A percentile compares a stretch with the other conserved stretches of the same genome.
Conservation (phyloP, 2,329 filamentous ascomycete species). For the Aspergillus pseudoglaucus region DNA sequence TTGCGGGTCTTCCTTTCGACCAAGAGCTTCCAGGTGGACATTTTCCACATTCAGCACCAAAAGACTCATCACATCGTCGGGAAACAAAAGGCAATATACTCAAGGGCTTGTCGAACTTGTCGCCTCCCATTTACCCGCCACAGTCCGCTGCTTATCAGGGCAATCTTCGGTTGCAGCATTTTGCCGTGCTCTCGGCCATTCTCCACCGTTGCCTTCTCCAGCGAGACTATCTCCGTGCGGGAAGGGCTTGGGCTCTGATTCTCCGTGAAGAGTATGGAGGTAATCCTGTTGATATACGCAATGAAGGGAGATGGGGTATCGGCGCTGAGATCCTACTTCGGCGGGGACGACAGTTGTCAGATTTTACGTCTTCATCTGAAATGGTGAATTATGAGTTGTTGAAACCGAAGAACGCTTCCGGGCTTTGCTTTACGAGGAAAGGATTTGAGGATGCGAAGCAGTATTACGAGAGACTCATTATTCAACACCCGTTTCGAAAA, state of each 20-base stretch:
- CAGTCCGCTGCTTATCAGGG: constrained; percentile 24
- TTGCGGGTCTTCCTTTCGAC: constrained; percentile 35
- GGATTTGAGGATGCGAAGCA: constrained; percentile 54
- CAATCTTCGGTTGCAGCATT: constrained; percentile 46
- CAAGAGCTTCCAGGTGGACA: constrained; percentile 32
- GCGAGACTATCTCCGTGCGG: constrained; percentile 65
- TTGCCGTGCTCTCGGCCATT: constrained; percentile 61
- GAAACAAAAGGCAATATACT: constrained; percentile 15
- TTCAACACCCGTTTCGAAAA: constrained; percentile 67
- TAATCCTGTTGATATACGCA: constrained; percentile 59
- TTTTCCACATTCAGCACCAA: constrained; percentile 35
- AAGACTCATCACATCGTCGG: constrained; percentile 5
- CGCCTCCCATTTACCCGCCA: constrained; percentile 29
- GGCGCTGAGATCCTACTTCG: constrained; percentile 79
- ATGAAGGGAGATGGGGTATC: constrained; percentile 68
- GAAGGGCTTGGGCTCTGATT: constrained; percentile 68
- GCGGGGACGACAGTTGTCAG: constrained; percentile 25
- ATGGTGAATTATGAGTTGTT: constrained; percentile 1
- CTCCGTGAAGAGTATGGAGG: constrained; percentile 56
- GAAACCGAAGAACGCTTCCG: constrained; percentile 3
- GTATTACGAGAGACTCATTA: constrained; percentile 73
- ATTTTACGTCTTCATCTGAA: constrained; percentile 3
- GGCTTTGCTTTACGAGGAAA: constrained; percentile 35
- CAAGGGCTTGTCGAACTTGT: constrained; percentile 23
- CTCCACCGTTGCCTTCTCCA: constrained; percentile 66